These are phyloP conservation scores for Wickerhamiella pararugosa DNA, from an alignment of 1,139 yeast genomes.

Conservation along the genomic window DNA sequence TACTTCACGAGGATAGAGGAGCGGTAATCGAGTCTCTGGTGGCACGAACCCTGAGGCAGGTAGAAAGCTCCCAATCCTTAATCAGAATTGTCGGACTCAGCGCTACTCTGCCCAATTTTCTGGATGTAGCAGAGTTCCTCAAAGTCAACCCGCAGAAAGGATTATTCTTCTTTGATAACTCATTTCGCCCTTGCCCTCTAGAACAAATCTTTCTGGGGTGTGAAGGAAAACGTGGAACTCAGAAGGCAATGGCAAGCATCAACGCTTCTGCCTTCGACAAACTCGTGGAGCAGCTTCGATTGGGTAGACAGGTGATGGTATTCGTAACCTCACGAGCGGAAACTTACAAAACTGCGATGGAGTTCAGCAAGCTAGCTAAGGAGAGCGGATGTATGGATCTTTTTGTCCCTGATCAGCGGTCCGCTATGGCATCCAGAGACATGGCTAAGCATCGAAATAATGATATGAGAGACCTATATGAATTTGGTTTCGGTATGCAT, in stretches of 20 bases:
- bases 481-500: constrained; percentile 78
- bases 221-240: constrained; percentile 55
- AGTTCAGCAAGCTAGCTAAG: constrained; percentile 56
- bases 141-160: constrained; percentile 85
- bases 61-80: constrained; percentile 86
- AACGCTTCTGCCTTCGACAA: constrained; percentile 71
- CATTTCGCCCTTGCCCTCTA: constrained; percentile 88
- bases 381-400: constrained; percentile 36
- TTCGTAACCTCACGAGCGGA: constrained; percentile 94
- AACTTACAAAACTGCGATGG: constrained; percentile 68
- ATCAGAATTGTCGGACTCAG: constrained; percentile 93
- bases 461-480: constrained; percentile 70
- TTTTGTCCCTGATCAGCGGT: constrained; percentile 42
- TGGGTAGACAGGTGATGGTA: constrained; percentile 87
- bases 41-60: constrained; percentile 88
- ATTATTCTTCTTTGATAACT: constrained; percentile 84
- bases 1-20: constrained; percentile 95
- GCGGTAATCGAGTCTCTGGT: constrained; percentile 92
- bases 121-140: constrained; percentile 89
- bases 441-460: constrained; percentile 59
- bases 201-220: constrained; percentile 71
- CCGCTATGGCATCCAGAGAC: constrained; percentile 40
- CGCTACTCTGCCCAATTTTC: constrained; percentile 86
- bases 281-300: constrained; percentile 45
- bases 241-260: constrained; percentile 36